Conservation (phyloP, 225 moss, liverwort and hornwort species). For the Sphagnum tenellum region DNA sequence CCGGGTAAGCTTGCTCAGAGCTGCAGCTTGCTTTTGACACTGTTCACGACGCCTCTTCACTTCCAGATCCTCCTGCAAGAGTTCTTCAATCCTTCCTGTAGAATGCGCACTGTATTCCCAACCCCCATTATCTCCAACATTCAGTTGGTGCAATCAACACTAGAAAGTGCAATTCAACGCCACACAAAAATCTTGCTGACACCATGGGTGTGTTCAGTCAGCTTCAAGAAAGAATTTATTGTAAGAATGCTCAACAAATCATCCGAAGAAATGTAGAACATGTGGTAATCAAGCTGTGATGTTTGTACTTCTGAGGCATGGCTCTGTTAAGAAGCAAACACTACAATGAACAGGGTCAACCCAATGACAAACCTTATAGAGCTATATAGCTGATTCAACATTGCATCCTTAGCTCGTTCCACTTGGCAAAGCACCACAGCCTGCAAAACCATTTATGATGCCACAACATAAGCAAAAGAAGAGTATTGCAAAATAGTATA, state of each 20-base stretch:
- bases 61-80: slow-evolving; percentile 4
- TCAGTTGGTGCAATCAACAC: not conserved
- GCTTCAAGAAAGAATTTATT: not conserved
- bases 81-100: slow-evolving; percentile 1
- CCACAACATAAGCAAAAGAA: not conserved
- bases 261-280: too few relatives aligned
- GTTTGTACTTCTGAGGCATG: too few relatives aligned
- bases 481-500: too few relatives aligned
- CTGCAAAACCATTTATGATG: too few relatives aligned
- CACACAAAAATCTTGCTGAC: too few relatives aligned
- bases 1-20: slow-evolving; percentile 1
- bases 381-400: slow-evolving; percentile 5
- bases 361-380: not conserved
- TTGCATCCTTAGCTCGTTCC: slow-evolving; percentile 7
- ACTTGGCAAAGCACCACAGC: slow-evolving; percentile 5
- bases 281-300: too few relatives aligned
- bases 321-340: too few relatives aligned
- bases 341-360: not conserved
- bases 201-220: too few relatives aligned
- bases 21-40: not conserved
- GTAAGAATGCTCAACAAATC: not conserved
- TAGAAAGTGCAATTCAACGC: not conserved
- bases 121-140: not conserved
- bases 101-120: not conserved
- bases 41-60: slow-evolving; percentile 4